These are phyloP conservation scores for Scutellaria baicalensis DNA, from an alignment of 257 asterid genomes.

Conservation along the genomic window DNA sequence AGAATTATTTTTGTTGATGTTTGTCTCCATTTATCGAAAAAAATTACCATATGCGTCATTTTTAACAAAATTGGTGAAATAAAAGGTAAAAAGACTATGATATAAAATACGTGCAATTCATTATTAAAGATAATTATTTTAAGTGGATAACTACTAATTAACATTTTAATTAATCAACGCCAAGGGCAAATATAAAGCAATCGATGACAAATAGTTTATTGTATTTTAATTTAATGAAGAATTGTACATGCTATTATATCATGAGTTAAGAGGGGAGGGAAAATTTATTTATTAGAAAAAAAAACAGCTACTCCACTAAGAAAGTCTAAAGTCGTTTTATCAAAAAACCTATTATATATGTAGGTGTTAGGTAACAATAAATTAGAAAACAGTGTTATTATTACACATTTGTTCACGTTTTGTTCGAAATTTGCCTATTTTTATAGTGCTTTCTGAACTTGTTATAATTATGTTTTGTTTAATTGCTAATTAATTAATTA, in stretches of 20 bases:
- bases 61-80: too few relatives aligned
- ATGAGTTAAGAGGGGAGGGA: background rate
- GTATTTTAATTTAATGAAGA: background rate
- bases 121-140: background rate
- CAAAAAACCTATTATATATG: background rate
- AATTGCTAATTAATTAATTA: background rate
- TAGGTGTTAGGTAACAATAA: constrained; percentile 6
- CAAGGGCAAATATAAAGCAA: background rate
- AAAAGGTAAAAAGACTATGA: too few relatives aligned
- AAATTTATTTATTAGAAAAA: background rate
- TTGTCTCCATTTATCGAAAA: too few relatives aligned
- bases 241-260: background rate
- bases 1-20: too few relatives aligned
- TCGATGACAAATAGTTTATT: background rate
- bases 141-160: background rate
- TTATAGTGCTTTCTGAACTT: background rate
- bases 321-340: background rate
- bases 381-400: background rate
- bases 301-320: background rate
- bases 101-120: too few relatives aligned
- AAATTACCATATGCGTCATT: too few relatives aligned
- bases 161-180: too few relatives aligned
- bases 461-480: background rate
- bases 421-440: background rate
- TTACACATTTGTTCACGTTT: background rate